Conservation (phyloP, 2,329 filamentous ascomycete genomes). For the Alternaria dauci region DNA sequence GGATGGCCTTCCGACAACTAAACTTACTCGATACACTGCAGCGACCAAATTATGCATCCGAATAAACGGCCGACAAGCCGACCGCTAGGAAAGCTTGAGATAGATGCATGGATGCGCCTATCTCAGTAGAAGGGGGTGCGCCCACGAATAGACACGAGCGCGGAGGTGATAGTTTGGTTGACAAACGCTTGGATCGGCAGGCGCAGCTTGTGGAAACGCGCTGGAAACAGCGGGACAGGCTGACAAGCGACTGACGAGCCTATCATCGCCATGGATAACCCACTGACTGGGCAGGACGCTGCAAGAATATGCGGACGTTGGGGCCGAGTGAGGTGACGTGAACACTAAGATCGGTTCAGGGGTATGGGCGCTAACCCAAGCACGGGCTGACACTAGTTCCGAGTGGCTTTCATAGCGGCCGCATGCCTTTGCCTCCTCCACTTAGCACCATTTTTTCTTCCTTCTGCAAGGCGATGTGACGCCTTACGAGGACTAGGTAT, state of each 20-base stretch:
- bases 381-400: slow-evolving; percentile 15
- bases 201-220: slow-evolving; percentile 16
- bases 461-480: slow-evolving; percentile 5
- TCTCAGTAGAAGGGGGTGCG: background rate
- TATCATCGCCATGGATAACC: slow-evolving; percentile 12
- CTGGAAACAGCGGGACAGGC: slow-evolving; percentile 1
- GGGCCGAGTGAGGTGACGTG: slow-evolving; percentile 24
- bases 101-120: background rate
- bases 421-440: slow-evolving; percentile 20
- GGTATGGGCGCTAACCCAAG: slow-evolving; percentile 17
- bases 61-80: background rate
- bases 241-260: slow-evolving; percentile 4
- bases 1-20: background rate
- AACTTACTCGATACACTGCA: background rate
- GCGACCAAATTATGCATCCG: background rate
- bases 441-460: slow-evolving; percentile 9
- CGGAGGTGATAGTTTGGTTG: slow-evolving; percentile 1
- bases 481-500: background rate
- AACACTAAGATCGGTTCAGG: slow-evolving; percentile 25
- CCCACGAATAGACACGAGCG: slow-evolving; percentile 7
- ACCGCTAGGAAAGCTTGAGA: slow-evolving; percentile 7
- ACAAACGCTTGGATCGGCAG: slow-evolving; percentile 8
- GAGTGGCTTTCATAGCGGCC: slow-evolving; percentile 28
- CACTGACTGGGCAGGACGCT: slow-evolving; percentile 7
- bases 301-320: slow-evolving; percentile 23